These are phyloP conservation scores for Boletus reticulatus DNA, from an alignment of 768 basidiomycete genomes.

Conservation along the genomic window DNA sequence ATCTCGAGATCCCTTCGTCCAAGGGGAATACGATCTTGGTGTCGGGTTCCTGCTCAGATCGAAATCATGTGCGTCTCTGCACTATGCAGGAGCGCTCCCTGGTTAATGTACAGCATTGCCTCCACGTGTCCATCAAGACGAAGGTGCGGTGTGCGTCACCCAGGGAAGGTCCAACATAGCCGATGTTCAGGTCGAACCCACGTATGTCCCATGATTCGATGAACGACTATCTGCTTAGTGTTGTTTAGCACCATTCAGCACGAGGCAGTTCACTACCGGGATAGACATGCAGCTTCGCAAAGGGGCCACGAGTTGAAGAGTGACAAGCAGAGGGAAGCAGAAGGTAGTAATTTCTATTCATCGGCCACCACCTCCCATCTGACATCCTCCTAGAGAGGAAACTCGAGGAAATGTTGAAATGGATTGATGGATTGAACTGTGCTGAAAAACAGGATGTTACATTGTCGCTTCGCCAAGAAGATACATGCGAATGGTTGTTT, in stretches of 20 bases:
- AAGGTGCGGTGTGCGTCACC: too few species aligned
- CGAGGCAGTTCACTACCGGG: too few species aligned
- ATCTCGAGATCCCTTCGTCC: not conserved
- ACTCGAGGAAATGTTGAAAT: not conserved
- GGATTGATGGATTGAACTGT: constrained; percentile 1
- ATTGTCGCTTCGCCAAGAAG: not conserved
- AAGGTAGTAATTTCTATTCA: not conserved
- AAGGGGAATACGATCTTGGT: not conserved
- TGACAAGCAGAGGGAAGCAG: not conserved
- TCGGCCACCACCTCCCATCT: not conserved
- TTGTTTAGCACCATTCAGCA: too few species aligned
- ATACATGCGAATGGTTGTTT: constrained; percentile 4
- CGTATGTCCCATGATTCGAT: too few species aligned
- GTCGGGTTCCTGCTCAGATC: not conserved
- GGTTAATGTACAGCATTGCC: too few species aligned
- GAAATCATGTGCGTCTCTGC: not conserved
- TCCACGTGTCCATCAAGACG: too few species aligned
- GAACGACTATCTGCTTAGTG: not conserved
- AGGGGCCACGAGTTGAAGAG: not conserved
- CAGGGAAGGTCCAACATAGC: too few species aligned
- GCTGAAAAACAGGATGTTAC: constrained; percentile 4
- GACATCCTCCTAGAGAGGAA: not conserved
- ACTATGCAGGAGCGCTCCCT: too few species aligned
- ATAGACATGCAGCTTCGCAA: not conserved
- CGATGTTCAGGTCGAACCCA: too few species aligned